Evolutionary conservation across 441 rosid species (phyloP).

Genomic region (Manihot esculenta): DNA sequence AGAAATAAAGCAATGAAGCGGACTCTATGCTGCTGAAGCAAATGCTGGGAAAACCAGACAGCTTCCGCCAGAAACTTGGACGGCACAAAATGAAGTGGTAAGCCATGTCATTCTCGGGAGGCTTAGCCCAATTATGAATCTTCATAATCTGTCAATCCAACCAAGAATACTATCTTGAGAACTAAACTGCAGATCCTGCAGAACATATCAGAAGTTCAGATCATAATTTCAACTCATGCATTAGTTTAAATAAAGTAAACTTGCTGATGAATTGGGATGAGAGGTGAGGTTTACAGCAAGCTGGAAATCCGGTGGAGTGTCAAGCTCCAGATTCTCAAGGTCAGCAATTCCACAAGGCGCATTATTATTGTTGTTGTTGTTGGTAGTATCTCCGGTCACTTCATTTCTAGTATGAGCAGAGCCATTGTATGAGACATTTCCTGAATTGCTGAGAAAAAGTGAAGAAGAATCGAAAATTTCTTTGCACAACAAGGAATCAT

Average conservation of each 20-base stretch:
- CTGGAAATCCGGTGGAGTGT: slow-evolving; percentile 65
- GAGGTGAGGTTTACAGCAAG: slow-evolving; percentile 52
- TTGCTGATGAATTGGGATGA: background rate
- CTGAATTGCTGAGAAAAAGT: slow-evolving; percentile 26
- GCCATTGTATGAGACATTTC: slow-evolving; percentile 19
- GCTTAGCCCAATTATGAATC: slow-evolving; percentile 2
- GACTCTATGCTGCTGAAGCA: slow-evolving; percentile 16
- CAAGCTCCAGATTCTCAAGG: slow-evolving; percentile 62
- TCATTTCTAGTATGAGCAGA: slow-evolving; percentile 17
- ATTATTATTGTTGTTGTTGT: too few relatives aligned
- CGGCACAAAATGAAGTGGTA: background rate
- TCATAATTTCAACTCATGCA: background rate
- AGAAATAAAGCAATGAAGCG: background rate
- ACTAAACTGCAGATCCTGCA: slow-evolving; percentile 62
- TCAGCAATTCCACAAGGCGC: slow-evolving; percentile 46
- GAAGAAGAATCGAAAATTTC: slow-evolving; percentile 47
- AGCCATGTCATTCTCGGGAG: background rate
- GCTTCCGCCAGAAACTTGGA: slow-evolving; percentile 1
- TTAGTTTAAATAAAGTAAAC: background rate
- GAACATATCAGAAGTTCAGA: background rate
- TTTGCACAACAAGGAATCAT: slow-evolving; percentile 49
- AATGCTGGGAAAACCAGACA: slow-evolving; percentile 12
- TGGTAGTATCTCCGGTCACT: slow-evolving; percentile 22
- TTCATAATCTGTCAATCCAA: slow-evolving; percentile 61
- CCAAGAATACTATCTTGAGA: slow-evolving; percentile 71